Conservation (phyloP, 1,139 yeast species). For the Protomyces gravidus region DNA sequence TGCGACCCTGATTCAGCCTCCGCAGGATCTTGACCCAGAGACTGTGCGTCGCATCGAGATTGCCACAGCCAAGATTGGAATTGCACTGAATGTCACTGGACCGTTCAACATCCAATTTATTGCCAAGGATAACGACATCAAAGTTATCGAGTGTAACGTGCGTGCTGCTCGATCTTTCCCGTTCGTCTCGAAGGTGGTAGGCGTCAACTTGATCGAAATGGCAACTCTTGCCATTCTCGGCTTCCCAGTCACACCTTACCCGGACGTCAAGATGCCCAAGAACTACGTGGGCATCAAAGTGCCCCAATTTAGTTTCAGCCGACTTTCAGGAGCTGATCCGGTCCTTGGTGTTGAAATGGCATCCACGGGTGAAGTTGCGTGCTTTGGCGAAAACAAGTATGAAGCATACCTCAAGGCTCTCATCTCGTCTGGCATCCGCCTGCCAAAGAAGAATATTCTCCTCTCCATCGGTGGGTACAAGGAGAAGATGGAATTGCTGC, state of each 20-base stretch:
- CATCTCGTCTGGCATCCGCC: slow-evolving; percentile 88
- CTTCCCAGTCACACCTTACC: slow-evolving; percentile 79
- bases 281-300: slow-evolving; percentile 96
- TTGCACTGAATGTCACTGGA: slow-evolving; percentile 94
- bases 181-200: slow-evolving; percentile 95
- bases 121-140: slow-evolving; percentile 85
- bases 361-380: slow-evolving; percentile 98
- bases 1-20: slow-evolving; percentile 95
- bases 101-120: slow-evolving; percentile 97
- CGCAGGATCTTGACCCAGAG: slow-evolving; percentile 90
- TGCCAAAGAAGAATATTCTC: slow-evolving; percentile 91
- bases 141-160: slow-evolving; percentile 97
- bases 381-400: slow-evolving; percentile 91
- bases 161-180: slow-evolving; percentile 99
- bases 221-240: slow-evolving; percentile 97
- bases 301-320: slow-evolving; percentile 96
- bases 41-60: slow-evolving; percentile 86
- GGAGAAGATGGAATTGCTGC: slow-evolving; percentile 89
- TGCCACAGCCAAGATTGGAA: slow-evolving; percentile 94
- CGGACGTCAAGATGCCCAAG: slow-evolving; percentile 68
- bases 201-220: slow-evolving; percentile 93
- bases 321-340: slow-evolving; percentile 98
- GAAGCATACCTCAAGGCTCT: slow-evolving; percentile 95
- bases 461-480: slow-evolving; percentile 96
- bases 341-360: slow-evolving; percentile 99